Evolutionary conservation across 192 early-diverging fungal species (phyloP).

Genomic region (Backusella mclennaniae): DNA sequence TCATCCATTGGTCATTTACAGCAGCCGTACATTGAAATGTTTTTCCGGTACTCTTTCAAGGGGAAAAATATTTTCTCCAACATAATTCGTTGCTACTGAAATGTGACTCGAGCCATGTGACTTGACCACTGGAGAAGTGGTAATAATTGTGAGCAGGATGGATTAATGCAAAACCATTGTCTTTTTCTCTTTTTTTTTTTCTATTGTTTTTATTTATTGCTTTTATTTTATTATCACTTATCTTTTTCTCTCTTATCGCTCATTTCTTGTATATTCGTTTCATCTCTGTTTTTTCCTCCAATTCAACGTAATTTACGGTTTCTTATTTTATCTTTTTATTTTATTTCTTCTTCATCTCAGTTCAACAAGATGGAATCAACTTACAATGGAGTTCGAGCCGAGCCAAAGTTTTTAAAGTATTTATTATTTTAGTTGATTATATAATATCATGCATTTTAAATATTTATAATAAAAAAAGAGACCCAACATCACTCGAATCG

Average conservation of each 20-base stretch:
- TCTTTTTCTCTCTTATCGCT: neutral
- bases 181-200: neutral
- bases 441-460: neutral
- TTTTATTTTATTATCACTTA: neutral
- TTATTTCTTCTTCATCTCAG: neutral
- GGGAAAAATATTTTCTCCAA: neutral
- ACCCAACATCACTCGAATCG: slow-evolving; percentile 61
- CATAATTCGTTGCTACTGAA: neutral
- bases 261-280: neutral
- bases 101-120: neutral
- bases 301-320: neutral
- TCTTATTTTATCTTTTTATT: neutral
- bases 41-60: neutral
- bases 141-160: neutral
- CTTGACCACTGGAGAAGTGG: neutral
- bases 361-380: slow-evolving; percentile 11
- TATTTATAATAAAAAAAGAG: slow-evolving; percentile 33
- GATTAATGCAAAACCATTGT: neutral
- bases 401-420: slow-evolving; percentile 50
- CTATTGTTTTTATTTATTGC: neutral
- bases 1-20: neutral
- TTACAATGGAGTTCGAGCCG: slow-evolving; percentile 41
- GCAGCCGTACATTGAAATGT: neutral
- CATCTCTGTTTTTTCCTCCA: neutral
- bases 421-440: neutral